Evolutionary conservation across 129 eudicot species (phyloP), one percentile per base, ranked within the genome.

Genomic region (Cynara cardunculus): DNA sequence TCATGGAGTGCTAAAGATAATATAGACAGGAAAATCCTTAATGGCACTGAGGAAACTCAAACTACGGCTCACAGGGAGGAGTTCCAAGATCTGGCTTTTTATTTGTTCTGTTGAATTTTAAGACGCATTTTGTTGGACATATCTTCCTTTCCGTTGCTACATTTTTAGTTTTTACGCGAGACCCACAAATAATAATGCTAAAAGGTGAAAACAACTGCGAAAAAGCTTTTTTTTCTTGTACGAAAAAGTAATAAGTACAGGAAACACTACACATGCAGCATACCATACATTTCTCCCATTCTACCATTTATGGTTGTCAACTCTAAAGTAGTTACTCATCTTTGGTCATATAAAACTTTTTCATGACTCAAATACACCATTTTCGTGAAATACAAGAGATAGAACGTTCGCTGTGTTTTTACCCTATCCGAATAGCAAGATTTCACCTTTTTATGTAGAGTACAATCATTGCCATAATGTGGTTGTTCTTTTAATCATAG

Each of bases 261-360:
- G 21, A 71, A 83, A 61, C 82, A 76, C 78, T 71, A 71, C 74
- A 83, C 82, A 77, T 83, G 86, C 69, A 83, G 21, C 67, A 71
- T 71, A 22, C 86, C 59, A 77, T 44, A 74, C 65, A 37, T 34
- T 59, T 27, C 69, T 46, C 30, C 27, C 82, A 69, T 22, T 69
- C 69, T 69, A 79, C 82, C 82, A 69, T 69, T 79, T 79, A 79
- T 69, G 61, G 82, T 79, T 69, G 19, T 61, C 14, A 37, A 26
- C 28, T 67, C n/a, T 24, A 78, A 67, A 35, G 30, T 39, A 26
- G 22, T 18, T 25, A 0, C 49, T 25, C n/a, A 49, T 76, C 11
- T 76, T 76, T 31, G 70, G 41, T 25, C 73, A 34, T 65, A 56
- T 56, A 56, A 13, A 13, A 56, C 65, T n/a, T 19, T 56, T 18